phyloP scores from a whole-genome alignment of 164 flowering plant species.

The Paratinospora sagittata region DNA sequence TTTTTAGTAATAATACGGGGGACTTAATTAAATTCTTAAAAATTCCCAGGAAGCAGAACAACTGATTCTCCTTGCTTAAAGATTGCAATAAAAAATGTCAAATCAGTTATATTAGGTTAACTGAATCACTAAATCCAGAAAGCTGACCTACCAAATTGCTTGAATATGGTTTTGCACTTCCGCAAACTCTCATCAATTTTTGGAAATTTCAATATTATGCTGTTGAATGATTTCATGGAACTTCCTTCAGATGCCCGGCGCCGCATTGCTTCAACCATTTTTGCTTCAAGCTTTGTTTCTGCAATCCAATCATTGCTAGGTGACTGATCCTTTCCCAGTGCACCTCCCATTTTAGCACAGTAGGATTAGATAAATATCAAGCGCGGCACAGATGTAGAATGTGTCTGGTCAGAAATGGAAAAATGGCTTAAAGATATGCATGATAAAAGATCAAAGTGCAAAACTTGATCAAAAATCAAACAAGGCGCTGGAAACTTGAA shows the following conservation, averaged over 20 bases:
- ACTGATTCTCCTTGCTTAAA: not conserved
- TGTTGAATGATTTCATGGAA: conserved; percentile 70
- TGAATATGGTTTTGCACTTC: conserved; percentile 65
- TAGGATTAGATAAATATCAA: not conserved
- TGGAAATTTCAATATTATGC: conserved; percentile 76
- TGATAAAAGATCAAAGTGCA: not conserved
- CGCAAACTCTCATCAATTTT: conserved; percentile 80
- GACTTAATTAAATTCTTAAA: too few relatives aligned
- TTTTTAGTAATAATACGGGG: too few relatives aligned
- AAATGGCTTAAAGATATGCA: not conserved
- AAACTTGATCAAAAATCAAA: too few relatives aligned
- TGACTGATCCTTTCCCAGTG: conserved; percentile 41
- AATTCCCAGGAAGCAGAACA: too few relatives aligned
- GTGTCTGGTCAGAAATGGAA: conserved; percentile 10
- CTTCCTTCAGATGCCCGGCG: conserved; percentile 58
- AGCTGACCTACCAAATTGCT: conserved; percentile 62
- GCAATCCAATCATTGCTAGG: conserved; percentile 34
- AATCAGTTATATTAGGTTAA: not conserved
- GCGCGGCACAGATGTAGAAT: conserved; percentile 3
- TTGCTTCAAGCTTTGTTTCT: conserved; percentile 80
- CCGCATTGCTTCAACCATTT: conserved; percentile 76
- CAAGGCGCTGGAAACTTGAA: too few relatives aligned
- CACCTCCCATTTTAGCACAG: conserved; percentile 57
- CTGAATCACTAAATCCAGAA: not conserved
- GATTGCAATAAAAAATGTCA: not conserved